Evolutionary conservation across 2,329 filamentous ascomycete species (phyloP).

Genomic region (Tolypocladium pustulatum): DNA sequence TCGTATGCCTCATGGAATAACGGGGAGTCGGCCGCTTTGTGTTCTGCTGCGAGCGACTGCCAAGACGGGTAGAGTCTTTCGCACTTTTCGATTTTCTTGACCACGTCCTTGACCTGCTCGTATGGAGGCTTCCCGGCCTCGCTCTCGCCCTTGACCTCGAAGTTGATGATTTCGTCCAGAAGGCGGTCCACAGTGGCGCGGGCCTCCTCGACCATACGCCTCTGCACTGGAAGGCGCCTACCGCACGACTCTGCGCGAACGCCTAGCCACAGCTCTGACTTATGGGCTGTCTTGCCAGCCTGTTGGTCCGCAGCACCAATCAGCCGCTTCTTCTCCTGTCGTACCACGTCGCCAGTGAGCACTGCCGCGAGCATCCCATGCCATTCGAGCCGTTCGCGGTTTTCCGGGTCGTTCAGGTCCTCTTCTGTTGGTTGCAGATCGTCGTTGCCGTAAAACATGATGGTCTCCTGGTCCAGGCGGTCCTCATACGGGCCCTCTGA

Average conservation of each 20-base stretch:
- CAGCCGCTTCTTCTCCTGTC: constrained; percentile 93
- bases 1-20: constrained; percentile 76
- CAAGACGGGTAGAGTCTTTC: constrained; percentile 79
- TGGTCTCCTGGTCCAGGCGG: constrained; percentile 79
- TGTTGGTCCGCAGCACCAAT: constrained; percentile 62
- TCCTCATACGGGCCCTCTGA: constrained; percentile 80
- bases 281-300: constrained; percentile 53
- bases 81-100: constrained; percentile 81
- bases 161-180: constrained; percentile 83
- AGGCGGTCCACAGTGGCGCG: constrained; percentile 61
- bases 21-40: constrained; percentile 66
- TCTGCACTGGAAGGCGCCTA: constrained; percentile 72
- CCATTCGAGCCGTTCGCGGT: constrained; percentile 89
- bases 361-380: constrained; percentile 96
- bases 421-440: constrained; percentile 81
- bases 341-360: constrained; percentile 89
- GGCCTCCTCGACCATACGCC: constrained; percentile 78
- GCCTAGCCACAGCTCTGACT: constrained; percentile 78
- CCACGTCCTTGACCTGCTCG: constrained; percentile 82
- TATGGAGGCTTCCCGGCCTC: constrained; percentile 81
- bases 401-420: constrained; percentile 78
- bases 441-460: constrained; percentile 87
- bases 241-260: constrained; percentile 77
- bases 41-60: constrained; percentile 59
- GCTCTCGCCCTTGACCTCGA: constrained; percentile 86